These are phyloP conservation scores for Heterobasidion annosum DNA, from an alignment of 1,284 basidiomycete genomes.

Conservation along the genomic window DNA sequence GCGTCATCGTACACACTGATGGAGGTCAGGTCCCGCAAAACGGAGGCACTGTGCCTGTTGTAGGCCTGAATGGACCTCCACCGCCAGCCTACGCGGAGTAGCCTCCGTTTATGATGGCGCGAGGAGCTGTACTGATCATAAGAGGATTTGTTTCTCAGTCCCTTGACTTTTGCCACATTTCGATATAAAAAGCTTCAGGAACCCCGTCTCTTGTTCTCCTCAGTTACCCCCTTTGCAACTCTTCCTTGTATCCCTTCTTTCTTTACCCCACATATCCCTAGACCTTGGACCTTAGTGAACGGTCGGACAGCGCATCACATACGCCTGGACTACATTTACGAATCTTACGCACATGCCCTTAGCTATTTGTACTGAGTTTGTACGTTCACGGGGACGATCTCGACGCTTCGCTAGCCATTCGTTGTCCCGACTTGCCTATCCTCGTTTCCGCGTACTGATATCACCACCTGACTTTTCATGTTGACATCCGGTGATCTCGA, in stretches of 20 bases:
- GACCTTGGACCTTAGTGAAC: background rate
- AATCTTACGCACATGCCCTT: background rate
- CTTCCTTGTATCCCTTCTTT: background rate
- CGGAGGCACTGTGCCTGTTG: background rate
- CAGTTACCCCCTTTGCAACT: no score
- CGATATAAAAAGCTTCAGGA: no score
- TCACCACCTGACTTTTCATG: no score
- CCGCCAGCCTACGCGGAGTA: background rate
- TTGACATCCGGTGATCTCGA: no score
- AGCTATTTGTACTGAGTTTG: background rate
- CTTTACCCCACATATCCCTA: background rate
- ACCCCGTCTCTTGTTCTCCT: no score
- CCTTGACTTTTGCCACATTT: no score
- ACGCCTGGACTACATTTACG: background rate
- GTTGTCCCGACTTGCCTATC: background rate
- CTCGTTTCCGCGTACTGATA: background rate
- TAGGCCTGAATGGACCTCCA: background rate
- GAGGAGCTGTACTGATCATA: background rate
- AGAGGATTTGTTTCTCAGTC: background rate
- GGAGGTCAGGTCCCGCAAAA: background rate
- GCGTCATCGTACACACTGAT: constrained; percentile 2
- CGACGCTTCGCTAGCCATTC: background rate
- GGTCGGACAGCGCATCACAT: background rate
- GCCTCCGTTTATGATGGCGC: background rate
- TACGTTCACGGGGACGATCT: background rate